Evolutionary conservation across 1,139 yeast genomes (phyloP), one percentile per base, ranked within the genome.

Genomic region (Diutina pseudorugosa): DNA sequence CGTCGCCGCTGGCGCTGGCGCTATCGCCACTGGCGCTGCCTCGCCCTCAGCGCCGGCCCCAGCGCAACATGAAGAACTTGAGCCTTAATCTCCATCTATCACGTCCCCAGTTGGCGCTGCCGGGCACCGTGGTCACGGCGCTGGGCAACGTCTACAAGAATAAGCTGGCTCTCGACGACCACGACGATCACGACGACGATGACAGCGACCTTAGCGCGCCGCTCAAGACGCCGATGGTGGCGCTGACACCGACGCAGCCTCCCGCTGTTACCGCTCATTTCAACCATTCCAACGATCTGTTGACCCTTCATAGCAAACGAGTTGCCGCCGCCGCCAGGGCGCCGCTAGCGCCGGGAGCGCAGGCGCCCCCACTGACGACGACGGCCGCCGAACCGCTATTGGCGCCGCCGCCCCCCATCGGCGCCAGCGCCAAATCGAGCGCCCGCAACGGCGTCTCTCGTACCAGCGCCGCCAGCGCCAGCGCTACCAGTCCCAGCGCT

Each of bases 61-160:
- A 25, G 16, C 30, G 47, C 5, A 43, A 43, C 19, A 43, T 43
- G 47, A 43, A 43, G 47, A 43, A 43, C 30, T 43, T 43, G 25
- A 20, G 30, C 19, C 33, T 43, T n/a, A 43, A 43, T n/a, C n/a
- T 43, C 9, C n/a, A 11, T 1, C n/a, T 30, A 4, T 9, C 14
- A 9, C 23, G 25, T 8, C 47, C 47, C 30, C 47, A 21, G 45
- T 42, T 42, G 25, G 45, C 45, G 25, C 19, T 25, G 12, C 45
- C 45, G 20, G 45, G 45, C 2, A 42, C 45, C 25, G 45, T 42
- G 45, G 45, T 42, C 14, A 42, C 45, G 12, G 45, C 45, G n/a
- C 45, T 42, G 45, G 45, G 45, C 8, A 19, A 42, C 19, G 27
- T 20, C n/a, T 42, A 42, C 25, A 42, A 42, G 27, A 42, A 42